These are phyloP conservation scores for Rosa lucieae DNA, from an alignment of 306 rosid genomes.

Conservation along the genomic window DNA sequence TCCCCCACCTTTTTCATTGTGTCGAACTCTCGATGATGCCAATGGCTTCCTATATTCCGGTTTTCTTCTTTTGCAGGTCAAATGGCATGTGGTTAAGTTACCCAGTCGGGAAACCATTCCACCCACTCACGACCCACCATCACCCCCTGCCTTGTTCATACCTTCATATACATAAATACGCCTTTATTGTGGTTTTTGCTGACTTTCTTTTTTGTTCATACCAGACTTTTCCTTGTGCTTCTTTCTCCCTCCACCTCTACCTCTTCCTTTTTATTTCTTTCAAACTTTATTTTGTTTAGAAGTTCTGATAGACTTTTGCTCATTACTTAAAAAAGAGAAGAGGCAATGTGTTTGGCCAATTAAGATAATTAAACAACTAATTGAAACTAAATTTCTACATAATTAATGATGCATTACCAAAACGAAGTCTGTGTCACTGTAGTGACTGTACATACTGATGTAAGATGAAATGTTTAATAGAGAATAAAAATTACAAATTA, in stretches of 20 bases:
- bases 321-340: no score
- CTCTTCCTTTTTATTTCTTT: neutral
- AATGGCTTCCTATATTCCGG: neutral
- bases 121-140: neutral
- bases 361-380: no score
- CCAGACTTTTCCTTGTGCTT: neutral
- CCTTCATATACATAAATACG: neutral
- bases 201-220: neutral
- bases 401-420: no score
- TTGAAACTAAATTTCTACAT: no score
- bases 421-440: no score
- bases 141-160: neutral
- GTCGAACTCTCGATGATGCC: neutral
- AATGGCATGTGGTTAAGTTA: neutral
- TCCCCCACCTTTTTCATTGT: neutral
- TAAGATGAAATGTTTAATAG: neutral
- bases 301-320: neutral
- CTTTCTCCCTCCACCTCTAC: neutral
- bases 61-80: neutral
- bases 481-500: neutral
- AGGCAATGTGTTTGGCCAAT: no score
- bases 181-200: neutral
- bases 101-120: conserved; percentile 15
- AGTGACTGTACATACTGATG: no score
- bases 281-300: neutral